Evolutionary conservation across 306 rosid species (phyloP).

Genomic region (Cucurbita moschata): DNA sequence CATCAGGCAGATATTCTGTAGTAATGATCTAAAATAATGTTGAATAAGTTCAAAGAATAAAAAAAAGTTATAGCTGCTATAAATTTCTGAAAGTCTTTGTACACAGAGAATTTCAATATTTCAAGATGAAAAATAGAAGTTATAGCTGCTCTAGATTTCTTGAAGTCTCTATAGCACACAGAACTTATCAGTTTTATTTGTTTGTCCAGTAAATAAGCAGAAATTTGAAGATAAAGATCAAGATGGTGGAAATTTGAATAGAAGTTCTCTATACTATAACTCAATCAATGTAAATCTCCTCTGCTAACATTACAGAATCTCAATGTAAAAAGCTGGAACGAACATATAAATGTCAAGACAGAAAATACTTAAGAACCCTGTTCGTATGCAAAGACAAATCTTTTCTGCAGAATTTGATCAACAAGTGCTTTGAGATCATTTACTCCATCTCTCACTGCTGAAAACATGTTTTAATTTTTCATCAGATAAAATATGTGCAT

Average conservation of each 20-base stretch:
- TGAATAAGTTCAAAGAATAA: background rate
- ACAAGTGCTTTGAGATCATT: background rate
- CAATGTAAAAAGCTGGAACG: background rate
- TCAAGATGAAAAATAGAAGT: background rate
- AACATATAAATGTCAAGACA: background rate
- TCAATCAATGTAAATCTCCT: background rate
- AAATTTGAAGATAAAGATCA: background rate
- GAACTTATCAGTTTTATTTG: background rate
- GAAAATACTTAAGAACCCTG: background rate
- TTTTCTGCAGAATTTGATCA: background rate
- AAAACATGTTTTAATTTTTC: background rate
- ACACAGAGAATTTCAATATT: background rate
- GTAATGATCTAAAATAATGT: constrained; percentile 9
- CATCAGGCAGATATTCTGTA: constrained; percentile 1
- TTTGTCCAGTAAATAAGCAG: background rate
- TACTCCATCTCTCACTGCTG: background rate
- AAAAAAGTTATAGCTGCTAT: background rate
- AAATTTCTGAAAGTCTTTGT: background rate
- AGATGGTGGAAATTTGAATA: background rate
- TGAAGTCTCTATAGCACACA: background rate
- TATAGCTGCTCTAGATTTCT: background rate
- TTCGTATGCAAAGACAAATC: background rate
- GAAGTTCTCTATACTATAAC: background rate
- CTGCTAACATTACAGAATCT: background rate
- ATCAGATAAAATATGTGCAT: background rate